Evolutionary conservation across 345 rosid species (phyloP).

Genomic region (Cochlearia excelsa): DNA sequence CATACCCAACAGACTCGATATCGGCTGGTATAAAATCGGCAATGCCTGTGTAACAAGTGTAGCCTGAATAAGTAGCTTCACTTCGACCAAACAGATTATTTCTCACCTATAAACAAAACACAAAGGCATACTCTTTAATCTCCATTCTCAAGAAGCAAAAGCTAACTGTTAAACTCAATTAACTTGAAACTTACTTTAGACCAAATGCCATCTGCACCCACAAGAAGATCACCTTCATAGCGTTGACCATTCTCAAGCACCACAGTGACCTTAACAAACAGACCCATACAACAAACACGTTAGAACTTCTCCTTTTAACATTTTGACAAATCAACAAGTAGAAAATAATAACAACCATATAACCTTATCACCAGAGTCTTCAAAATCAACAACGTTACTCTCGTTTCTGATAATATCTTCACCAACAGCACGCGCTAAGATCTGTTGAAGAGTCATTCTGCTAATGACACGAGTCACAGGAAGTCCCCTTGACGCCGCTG

Average conservation of each 20-base stretch:
- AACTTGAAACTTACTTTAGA: constrained; percentile 62
- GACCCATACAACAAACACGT: constrained; percentile 5
- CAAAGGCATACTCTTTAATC: constrained; percentile 12
- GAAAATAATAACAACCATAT: not conserved
- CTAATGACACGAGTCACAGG: constrained; percentile 91
- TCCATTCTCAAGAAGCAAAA: not conserved
- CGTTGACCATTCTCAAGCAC: constrained; percentile 71
- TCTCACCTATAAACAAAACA: constrained; percentile 56
- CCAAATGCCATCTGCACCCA: constrained; percentile 97
- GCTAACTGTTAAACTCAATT: not conserved
- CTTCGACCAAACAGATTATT: constrained; percentile 66
- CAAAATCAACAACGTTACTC: constrained; percentile 79
- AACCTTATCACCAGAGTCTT: constrained; percentile 81
- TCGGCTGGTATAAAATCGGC: constrained; percentile 90
- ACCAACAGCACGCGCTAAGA: constrained; percentile 75
- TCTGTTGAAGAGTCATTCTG: constrained; percentile 85
- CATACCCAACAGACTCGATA: constrained; percentile 86
- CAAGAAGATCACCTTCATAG: constrained; percentile 77
- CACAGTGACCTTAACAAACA: constrained; percentile 60
- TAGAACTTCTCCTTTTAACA: not conserved
- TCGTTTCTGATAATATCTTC: constrained; percentile 71
- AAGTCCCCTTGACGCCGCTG: constrained; percentile 81
- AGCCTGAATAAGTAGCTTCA: constrained; percentile 76
- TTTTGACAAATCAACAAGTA: not conserved
- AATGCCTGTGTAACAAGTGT: constrained; percentile 93